A percentile compares a stretch with the other conserved stretches of the same genome.
phyloP scores from a whole-genome alignment of 495 filamentous ascomycete genomes.

The Aspergillus haitiensis region DNA sequence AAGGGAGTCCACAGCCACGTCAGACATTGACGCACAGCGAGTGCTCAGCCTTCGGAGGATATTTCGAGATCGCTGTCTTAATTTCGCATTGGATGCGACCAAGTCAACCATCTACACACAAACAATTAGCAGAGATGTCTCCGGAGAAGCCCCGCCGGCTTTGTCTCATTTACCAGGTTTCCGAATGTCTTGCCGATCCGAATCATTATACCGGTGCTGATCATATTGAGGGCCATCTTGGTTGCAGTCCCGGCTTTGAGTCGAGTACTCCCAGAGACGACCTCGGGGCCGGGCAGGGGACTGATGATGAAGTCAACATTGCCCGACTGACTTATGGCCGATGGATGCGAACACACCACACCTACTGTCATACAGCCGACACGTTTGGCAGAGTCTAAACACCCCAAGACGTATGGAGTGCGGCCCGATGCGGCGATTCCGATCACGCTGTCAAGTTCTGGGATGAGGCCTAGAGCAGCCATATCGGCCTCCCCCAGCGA shows the following conservation, averaged over 20 bases:
- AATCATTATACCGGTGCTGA: constrained; percentile 44
- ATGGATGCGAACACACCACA: constrained; percentile 36
- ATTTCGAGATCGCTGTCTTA: constrained; percentile 39
- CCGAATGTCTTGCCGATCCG: constrained; percentile 42
- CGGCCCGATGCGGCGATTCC: constrained; percentile 45
- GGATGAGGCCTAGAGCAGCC: constrained; percentile 27
- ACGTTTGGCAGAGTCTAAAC: constrained; percentile 34
- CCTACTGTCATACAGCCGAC: constrained; percentile 38
- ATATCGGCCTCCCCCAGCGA: constrained; percentile 30
- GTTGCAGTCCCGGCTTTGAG: constrained; percentile 43
- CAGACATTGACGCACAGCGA: constrained; percentile 22
- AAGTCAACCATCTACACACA: constrained; percentile 41
- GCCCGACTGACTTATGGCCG: constrained; percentile 29
- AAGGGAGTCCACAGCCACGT: constrained; percentile 31
- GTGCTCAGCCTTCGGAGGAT: constrained; percentile 33
- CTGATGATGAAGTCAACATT: constrained; percentile 35
- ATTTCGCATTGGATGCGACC: constrained; percentile 40
- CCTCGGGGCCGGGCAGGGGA: constrained; percentile 37
- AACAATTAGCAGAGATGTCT: no score
- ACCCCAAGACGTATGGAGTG: constrained; percentile 42
- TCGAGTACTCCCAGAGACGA: constrained; percentile 43
- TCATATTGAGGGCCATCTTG: constrained; percentile 43
- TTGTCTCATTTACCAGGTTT: constrained; percentile 32
- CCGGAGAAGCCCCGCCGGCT: no score
- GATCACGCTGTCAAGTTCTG: constrained; percentile 36